Evolutionary conservation across 2,329 filamentous ascomycete species (phyloP), one percentile per base, ranked within the genome.

Genomic region (Paracorniculantispora psalliotae): DNA sequence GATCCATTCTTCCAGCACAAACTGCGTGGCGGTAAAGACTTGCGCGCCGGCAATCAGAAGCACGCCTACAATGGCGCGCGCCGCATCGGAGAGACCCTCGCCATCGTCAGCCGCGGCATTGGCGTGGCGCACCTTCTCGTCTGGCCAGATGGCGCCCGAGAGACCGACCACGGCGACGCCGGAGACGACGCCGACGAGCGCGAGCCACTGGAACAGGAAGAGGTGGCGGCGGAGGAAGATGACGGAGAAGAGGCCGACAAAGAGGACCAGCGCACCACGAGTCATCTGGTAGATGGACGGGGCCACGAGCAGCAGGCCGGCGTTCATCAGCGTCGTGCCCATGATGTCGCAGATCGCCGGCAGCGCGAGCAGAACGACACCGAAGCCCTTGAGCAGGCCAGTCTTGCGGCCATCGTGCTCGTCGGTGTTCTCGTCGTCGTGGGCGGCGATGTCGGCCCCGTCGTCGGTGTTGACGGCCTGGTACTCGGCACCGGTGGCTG

Each of bases 241-340:
- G 28, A 99, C 92, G 68, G 92, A 96, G 76, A 99, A 97, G 0
- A 97, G 77, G 0, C 94, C 94, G 21, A 99, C 94, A 67, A 99
- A 99, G 7, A 99, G 81, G 3, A 99, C 93, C 44, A 99, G 81
- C 0, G 94, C 94, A 9, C 94, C 94, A 61, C 94, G 82, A 1
- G 93, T 97, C 94, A 99, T 99, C 76, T 99, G 94, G 75, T 97
- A 99, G 69, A 99, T 97, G 61, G 91, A 96, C 1, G 94, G 91
- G 13, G 91, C 94, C 25, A 97, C 92, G 71, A 97, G 92, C 51
- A 97, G 81, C 65, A 99, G 80, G 3, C 94, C 94, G 4, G 91
- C 90, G 69, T 99, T 99, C 92, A 99, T 97, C 58, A 97, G 82
- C 4, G 94, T 99, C 4, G 94, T 99, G 50, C 91, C 94, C 25